These are phyloP conservation scores for Collariella sp. DNA, from an alignment of 495 filamentous ascomycete genomes.

Conservation along the genomic window DNA sequence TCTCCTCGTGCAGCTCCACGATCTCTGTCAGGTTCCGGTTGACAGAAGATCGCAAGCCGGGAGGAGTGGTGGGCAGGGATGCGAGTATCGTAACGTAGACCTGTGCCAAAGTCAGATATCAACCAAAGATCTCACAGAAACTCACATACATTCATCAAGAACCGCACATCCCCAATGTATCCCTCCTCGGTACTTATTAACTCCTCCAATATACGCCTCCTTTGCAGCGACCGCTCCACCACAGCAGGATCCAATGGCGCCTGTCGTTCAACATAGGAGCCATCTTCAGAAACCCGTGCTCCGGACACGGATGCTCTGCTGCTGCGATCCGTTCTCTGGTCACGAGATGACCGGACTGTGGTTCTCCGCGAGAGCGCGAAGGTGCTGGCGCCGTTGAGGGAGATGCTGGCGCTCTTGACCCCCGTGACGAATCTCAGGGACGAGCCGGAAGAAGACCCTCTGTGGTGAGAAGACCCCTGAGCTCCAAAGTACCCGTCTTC, in stretches of 20 bases:
- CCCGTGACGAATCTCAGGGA: constrained; percentile 67
- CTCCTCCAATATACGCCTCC: constrained; percentile 73
- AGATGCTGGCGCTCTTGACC: constrained; percentile 69
- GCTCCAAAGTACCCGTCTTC: constrained; percentile 17
- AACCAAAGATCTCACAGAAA: neutral
- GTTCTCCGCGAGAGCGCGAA: constrained; percentile 49
- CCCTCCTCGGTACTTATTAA: constrained; percentile 77
- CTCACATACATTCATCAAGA: constrained; percentile 66
- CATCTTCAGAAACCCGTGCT: constrained; percentile 58
- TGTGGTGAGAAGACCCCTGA: constrained; percentile 31
- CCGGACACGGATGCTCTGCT: constrained; percentile 54
- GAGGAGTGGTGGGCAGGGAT: constrained; percentile 48
- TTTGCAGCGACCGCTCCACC: constrained; percentile 58
- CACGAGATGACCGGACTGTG: constrained; percentile 44
- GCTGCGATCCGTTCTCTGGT: constrained; percentile 51
- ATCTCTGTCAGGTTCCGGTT: constrained; percentile 62
- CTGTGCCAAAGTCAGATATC: constrained; percentile 27
- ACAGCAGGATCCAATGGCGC: constrained; percentile 60
- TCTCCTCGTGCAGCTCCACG: constrained; percentile 60
- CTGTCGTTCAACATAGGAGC: constrained; percentile 44
- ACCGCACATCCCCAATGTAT: constrained; percentile 79
- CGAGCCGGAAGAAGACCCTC: constrained; percentile 57
- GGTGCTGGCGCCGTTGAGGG: constrained; percentile 59
- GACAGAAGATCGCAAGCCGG: constrained; percentile 50
- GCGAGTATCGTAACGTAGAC: constrained; percentile 60